Conservation (phyloP, 2,329 filamentous ascomycete genomes). For the Cordyceps javanica region DNA sequence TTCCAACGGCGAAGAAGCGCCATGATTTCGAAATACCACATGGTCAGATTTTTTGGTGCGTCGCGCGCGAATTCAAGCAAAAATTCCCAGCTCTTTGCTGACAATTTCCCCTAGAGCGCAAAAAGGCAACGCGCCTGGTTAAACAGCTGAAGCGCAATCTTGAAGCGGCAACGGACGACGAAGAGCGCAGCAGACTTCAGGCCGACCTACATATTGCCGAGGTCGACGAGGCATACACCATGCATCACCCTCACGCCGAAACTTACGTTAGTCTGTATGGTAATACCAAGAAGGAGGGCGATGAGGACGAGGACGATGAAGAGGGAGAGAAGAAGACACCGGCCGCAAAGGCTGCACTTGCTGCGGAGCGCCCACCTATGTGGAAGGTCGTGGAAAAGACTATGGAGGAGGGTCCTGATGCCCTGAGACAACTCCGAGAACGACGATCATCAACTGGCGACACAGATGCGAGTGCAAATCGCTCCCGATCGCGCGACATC, state of each 20-base stretch:
- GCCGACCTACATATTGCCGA: slow-evolving; percentile 60
- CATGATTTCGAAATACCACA: slow-evolving; percentile 76
- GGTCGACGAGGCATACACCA: slow-evolving; percentile 70
- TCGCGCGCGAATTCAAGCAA: neutral
- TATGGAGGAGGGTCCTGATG: slow-evolving; percentile 48
- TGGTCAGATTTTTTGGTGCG: slow-evolving; percentile 77
- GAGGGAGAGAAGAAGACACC: slow-evolving; percentile 29
- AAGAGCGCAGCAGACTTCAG: slow-evolving; percentile 46
- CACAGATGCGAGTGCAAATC: neutral
- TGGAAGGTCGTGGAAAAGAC: slow-evolving; percentile 63
- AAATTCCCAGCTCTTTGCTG: neutral
- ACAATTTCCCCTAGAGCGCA: slow-evolving; percentile 50
- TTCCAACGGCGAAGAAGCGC: slow-evolving; percentile 56
- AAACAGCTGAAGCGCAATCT: slow-evolving; percentile 60
- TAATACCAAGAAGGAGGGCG: slow-evolving; percentile 24
- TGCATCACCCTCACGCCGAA: slow-evolving; percentile 65
- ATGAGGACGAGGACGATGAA: slow-evolving; percentile 35
- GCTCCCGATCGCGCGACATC: neutral
- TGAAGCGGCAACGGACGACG: slow-evolving; percentile 41
- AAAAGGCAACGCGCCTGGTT: slow-evolving; percentile 62
- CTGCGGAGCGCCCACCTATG: slow-evolving; percentile 50
- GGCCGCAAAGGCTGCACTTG: slow-evolving; percentile 38
- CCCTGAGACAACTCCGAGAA: slow-evolving; percentile 50
- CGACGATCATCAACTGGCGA: slow-evolving; percentile 29
- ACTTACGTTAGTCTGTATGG: slow-evolving; percentile 62